phyloP scores from a whole-genome alignment of 495 filamentous ascomycete genomes.

The Talaromyces proteolyticus region DNA sequence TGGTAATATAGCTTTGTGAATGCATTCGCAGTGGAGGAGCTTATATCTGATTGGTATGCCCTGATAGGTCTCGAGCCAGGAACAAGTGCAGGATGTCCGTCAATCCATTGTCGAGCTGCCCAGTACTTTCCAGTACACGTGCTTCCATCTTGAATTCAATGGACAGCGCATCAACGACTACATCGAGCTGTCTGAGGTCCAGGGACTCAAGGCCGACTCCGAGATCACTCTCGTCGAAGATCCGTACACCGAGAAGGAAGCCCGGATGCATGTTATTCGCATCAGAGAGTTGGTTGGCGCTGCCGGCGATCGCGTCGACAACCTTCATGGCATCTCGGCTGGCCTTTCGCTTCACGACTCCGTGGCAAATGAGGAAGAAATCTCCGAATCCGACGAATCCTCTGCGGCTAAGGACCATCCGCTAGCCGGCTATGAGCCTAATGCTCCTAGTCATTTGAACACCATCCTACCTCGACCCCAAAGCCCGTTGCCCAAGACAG shows the following conservation, averaged over 20 bases:
- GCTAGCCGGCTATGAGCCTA: constrained; percentile 68
- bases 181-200: constrained; percentile 84
- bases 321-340: constrained; percentile 80
- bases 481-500: constrained; percentile 70
- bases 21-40: too few relatives aligned
- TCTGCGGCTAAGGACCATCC: constrained; percentile 42
- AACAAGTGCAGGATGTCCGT: constrained; percentile 95
- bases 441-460: constrained; percentile 56
- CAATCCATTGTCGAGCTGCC: constrained; percentile 94
- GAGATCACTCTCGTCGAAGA: constrained; percentile 84
- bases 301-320: constrained; percentile 80
- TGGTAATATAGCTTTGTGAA: constrained; percentile 55
- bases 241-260: constrained; percentile 97
- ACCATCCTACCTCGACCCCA: constrained; percentile 63
- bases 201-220: constrained; percentile 66
- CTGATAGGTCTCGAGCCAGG: constrained; percentile 76
- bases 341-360: constrained; percentile 83
- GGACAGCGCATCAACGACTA: constrained; percentile 90
- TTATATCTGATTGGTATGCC: background rate
- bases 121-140: constrained; percentile 93
- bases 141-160: constrained; percentile 93
- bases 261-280: constrained; percentile 86
- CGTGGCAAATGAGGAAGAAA: constrained; percentile 45
- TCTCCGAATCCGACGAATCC: constrained; percentile 32
- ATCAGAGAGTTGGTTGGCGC: constrained; percentile 90